phyloP scores from a whole-genome alignment of 352 stramenopile genomes.

The Pythium graminicola region DNA sequence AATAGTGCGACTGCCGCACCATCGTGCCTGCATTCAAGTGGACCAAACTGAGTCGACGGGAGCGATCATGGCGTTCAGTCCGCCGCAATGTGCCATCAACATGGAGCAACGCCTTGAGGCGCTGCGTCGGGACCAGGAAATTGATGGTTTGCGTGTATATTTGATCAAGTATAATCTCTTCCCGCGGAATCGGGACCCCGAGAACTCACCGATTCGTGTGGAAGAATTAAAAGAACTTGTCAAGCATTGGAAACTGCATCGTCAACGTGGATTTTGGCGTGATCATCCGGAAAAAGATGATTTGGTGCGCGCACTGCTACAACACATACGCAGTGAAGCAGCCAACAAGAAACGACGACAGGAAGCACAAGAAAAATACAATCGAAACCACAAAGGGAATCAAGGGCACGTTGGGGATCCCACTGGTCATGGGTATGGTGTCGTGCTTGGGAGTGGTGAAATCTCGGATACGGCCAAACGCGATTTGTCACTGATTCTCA shows the following conservation, averaged over 20 bases:
- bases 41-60: background rate
- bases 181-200: constrained; percentile 68
- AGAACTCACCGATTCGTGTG: constrained; percentile 81
- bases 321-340: constrained; percentile 78
- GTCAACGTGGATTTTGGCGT: constrained; percentile 85
- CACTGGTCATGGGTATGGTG: constrained; percentile 3
- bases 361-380: constrained; percentile 76
- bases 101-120: constrained; percentile 80
- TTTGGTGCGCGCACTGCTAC: constrained; percentile 75
- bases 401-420: constrained; percentile 1
- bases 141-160: constrained; percentile 73
- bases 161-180: constrained; percentile 88
- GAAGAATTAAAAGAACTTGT: constrained; percentile 90
- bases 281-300: constrained; percentile 88
- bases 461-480: constrained; percentile 33
- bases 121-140: constrained; percentile 76
- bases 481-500: constrained; percentile 60
- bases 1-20: too few relatives aligned
- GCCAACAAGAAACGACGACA: constrained; percentile 74
- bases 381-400: constrained; percentile 20
- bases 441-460: constrained; percentile 11
- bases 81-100: constrained; percentile 76
- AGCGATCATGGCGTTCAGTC: constrained; percentile 53
- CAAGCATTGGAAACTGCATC: constrained; percentile 88
- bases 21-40: background rate